Conservation (phyloP, 176 grass and related monocot genomes). For the Avena atlantica region DNA sequence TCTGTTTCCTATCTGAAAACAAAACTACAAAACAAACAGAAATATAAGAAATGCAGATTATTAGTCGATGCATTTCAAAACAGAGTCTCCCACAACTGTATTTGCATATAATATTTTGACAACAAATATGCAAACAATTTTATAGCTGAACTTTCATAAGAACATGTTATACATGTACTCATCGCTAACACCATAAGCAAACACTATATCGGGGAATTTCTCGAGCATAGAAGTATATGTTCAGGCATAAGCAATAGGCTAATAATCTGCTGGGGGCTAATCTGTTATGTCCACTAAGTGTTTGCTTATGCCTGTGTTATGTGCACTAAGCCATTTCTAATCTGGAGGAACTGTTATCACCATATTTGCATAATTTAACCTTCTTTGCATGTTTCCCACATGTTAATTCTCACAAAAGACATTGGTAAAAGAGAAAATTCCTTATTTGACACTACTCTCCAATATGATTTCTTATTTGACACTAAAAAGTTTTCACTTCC, state of each 20-base stretch:
- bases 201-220: slow-evolving; percentile 81
- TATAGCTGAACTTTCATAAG: background rate
- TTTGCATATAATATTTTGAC: background rate
- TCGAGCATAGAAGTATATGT: slow-evolving; percentile 57
- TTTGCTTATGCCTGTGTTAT: too few species aligned
- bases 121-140: background rate
- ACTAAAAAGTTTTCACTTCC: too few species aligned
- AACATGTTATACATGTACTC: slow-evolving; percentile 73
- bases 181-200: slow-evolving; percentile 94
- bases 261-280: too few species aligned
- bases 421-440: background rate
- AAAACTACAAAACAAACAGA: slow-evolving; percentile 66
- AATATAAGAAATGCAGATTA: slow-evolving; percentile 4
- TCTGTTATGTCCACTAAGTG: too few species aligned
- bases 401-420: background rate
- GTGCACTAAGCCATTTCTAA: background rate
- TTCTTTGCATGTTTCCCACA: slow-evolving; percentile 7
- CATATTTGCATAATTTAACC: background rate
- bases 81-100: background rate
- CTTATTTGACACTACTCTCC: too few species aligned
- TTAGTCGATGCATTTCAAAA: background rate
- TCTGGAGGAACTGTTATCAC: slow-evolving; percentile 1
- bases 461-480: too few species aligned
- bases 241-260: too few species aligned
- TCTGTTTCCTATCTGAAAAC: slow-evolving; percentile 74